A percentile compares a stretch with the other conserved stretches of the same genome.
These are phyloP conservation scores for Bremia lactucae DNA, from an alignment of 352 stramenopile genomes.

Conservation along the genomic window DNA sequence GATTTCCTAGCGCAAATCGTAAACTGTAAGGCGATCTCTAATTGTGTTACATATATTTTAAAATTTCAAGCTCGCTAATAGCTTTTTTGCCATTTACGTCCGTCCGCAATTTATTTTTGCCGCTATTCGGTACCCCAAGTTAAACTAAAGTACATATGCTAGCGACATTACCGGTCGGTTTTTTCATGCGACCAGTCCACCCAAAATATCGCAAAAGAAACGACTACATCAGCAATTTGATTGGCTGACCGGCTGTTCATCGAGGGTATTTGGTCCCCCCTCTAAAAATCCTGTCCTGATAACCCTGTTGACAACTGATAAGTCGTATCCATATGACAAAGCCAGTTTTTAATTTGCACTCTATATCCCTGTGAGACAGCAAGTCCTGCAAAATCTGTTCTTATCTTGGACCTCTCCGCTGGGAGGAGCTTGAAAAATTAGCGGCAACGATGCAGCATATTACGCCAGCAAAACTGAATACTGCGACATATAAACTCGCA, in stretches of 20 bases:
- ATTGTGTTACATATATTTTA: too few relatives aligned
- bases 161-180: too few relatives aligned
- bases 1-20: too few relatives aligned
- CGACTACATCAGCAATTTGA: constrained; percentile 6
- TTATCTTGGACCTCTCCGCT: constrained; percentile 1
- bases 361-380: constrained; percentile 1
- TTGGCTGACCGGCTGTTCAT: constrained; percentile 11
- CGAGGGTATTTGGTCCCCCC: constrained; percentile 20
- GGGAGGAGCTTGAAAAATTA: constrained; percentile 16
- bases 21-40: too few relatives aligned
- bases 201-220: constrained; percentile 17
- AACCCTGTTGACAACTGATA: constrained; percentile 15
- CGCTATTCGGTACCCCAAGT: too few relatives aligned
- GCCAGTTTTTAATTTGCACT: neutral
- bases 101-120: too few relatives aligned
- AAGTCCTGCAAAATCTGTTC: constrained; percentile 10
- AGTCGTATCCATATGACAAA: constrained; percentile 9
- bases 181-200: too few relatives aligned
- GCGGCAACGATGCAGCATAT: constrained; percentile 11
- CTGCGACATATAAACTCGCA: neutral
- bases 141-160: too few relatives aligned
- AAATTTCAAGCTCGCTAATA: too few relatives aligned
- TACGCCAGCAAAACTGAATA: constrained; percentile 16
- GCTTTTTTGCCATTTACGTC: too few relatives aligned
- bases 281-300: constrained; percentile 20